Percentiles rank a stretch among this genome's conserved stretches.
These are phyloP conservation scores for Acacia acuminata DNA, from an alignment of 306 rosid genomes.

Conservation along the genomic window DNA sequence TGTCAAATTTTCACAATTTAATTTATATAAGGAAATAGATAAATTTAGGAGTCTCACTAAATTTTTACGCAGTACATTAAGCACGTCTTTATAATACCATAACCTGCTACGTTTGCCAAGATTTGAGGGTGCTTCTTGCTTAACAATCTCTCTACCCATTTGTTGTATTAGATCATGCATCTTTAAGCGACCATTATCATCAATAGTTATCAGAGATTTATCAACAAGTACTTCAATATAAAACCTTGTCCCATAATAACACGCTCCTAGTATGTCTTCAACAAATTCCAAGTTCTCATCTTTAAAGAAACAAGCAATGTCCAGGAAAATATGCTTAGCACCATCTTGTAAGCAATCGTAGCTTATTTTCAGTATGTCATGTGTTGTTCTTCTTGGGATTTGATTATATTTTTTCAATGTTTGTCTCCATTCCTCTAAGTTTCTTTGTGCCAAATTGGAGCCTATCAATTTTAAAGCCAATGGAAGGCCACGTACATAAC, in stretches of 20 bases:
- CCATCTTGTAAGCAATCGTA: background rate
- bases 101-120: background rate
- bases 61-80: background rate
- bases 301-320: constrained; percentile 11
- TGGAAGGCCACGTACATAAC: background rate
- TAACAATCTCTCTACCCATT: background rate
- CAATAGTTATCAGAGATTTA: background rate
- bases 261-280: background rate
- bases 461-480: background rate
- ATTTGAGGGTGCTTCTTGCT: background rate
- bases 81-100: background rate
- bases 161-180: constrained; percentile 1
- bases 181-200: background rate
- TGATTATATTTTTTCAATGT: background rate
- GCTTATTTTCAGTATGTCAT: background rate
- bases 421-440: background rate
- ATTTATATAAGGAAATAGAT: background rate
- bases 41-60: background rate
- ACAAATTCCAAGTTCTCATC: constrained; percentile 7
- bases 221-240: background rate
- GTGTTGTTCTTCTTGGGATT: background rate
- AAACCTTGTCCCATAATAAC: background rate
- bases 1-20: background rate
- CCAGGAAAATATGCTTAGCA: background rate
- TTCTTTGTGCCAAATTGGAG: background rate